Evolutionary conservation across 306 rosid species (phyloP).

Genomic region (Purshia tridentata): DNA sequence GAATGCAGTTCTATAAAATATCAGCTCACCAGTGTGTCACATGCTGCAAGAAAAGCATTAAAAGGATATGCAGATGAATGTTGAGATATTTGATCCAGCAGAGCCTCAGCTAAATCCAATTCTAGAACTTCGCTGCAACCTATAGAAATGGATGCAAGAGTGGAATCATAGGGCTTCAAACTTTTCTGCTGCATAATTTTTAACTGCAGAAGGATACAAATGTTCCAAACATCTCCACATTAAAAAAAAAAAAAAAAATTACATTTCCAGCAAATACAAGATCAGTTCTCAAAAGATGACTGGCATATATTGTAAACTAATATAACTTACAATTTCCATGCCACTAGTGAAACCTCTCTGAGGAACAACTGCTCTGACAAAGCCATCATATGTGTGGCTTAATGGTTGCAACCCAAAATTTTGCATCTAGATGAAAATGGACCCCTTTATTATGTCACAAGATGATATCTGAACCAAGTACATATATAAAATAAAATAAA

Average conservation of each 20-base stretch:
- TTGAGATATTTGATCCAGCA: constrained; percentile 54
- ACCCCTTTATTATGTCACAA: constrained; percentile 32
- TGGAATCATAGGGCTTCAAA: constrained; percentile 62
- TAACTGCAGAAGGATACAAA: constrained; percentile 48
- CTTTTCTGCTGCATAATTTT: constrained; percentile 57
- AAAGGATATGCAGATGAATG: constrained; percentile 46
- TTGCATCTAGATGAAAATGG: constrained; percentile 66
- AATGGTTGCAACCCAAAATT: constrained; percentile 68
- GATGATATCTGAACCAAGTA: constrained; percentile 28
- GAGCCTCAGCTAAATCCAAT: constrained; percentile 70
- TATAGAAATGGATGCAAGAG: constrained; percentile 65
- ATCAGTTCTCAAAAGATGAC: background rate
- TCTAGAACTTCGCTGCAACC: constrained; percentile 57
- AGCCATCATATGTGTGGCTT: constrained; percentile 56
- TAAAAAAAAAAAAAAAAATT: constrained; percentile 9
- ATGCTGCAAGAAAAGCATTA: constrained; percentile 62
- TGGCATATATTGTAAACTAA: constrained; percentile 13
- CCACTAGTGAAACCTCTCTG: constrained; percentile 47
- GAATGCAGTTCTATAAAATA: constrained; percentile 18
- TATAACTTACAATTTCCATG: constrained; percentile 57
- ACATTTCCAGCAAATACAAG: background rate
- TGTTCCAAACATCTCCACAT: background rate
- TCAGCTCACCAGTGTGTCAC: constrained; percentile 65
- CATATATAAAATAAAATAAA: too few species aligned
- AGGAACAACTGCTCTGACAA: constrained; percentile 56